A percentile compares a stretch with the other conserved stretches of the same genome.
Evolutionary conservation across 2,329 filamentous ascomycete species (phyloP).

Genomic region (Helotiales sp.): DNA sequence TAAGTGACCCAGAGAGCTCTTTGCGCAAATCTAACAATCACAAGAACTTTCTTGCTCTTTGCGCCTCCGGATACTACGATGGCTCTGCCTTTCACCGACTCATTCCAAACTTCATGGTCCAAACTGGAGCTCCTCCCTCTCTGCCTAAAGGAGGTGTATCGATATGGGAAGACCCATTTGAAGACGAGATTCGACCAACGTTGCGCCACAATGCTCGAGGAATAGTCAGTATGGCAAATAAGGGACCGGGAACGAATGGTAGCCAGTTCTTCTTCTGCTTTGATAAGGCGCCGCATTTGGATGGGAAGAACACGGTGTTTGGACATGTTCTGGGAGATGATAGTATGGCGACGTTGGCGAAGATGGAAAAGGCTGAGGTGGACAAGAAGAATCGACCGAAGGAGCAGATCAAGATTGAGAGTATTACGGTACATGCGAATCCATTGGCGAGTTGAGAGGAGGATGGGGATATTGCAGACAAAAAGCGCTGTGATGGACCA

Average conservation of each 20-base stretch:
- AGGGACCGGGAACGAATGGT: conserved; percentile 73
- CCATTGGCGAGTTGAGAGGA: conserved; percentile 66
- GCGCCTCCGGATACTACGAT: conserved; percentile 79
- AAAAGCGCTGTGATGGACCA: neutral
- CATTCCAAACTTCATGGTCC: conserved; percentile 81
- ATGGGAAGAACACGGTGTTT: conserved; percentile 85
- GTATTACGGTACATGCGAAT: conserved; percentile 78
- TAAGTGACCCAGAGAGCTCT: conserved; percentile 45
- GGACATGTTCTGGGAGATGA: conserved; percentile 73
- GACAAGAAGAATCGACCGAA: conserved; percentile 80
- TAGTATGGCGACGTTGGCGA: conserved; percentile 67
- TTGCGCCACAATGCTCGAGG: conserved; percentile 72
- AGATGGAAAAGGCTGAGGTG: conserved; percentile 72
- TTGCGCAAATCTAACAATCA: conserved; percentile 25
- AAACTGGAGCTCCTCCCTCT: conserved; percentile 69
- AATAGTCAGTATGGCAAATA: conserved; percentile 79
- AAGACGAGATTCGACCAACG: conserved; percentile 78
- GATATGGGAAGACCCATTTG: conserved; percentile 76
- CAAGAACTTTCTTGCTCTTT: conserved; percentile 86
- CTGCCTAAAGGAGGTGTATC: conserved; percentile 72
- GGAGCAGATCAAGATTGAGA: conserved; percentile 68
- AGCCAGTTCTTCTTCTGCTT: conserved; percentile 84
- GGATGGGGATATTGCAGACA: neutral
- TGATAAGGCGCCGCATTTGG: conserved; percentile 77
- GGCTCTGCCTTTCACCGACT: conserved; percentile 78